These are phyloP conservation scores for Tetrahymena malaccensis DNA, from an alignment of 73 alveolate genomes.

Conservation along the genomic window DNA sequence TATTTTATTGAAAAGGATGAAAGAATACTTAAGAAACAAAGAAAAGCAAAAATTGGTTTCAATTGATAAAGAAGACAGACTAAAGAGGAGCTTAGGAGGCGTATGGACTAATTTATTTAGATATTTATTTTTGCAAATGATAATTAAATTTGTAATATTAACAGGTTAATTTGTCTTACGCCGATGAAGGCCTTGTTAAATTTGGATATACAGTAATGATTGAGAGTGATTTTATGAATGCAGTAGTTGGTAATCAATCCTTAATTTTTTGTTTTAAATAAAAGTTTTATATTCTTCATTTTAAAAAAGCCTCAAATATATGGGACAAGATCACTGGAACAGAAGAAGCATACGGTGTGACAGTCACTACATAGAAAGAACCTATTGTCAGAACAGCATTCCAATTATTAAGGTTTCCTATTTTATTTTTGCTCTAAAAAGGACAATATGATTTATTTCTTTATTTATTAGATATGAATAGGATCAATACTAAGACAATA, in stretches of 20 bases:
- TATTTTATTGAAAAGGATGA: constrained; percentile 4
- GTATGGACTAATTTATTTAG: neutral
- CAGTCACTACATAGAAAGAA: constrained; percentile 4
- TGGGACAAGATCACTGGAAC: neutral
- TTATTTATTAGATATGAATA: constrained; percentile 8
- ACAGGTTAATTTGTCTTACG: neutral
- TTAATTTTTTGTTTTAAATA: neutral
- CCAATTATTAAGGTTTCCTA: neutral
- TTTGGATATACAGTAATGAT: neutral
- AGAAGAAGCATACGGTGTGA: constrained; percentile 29
- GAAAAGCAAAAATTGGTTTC: constrained; percentile 14
- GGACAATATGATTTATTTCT: neutral
- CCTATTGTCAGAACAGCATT: constrained; percentile 40
- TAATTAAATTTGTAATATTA: neutral
- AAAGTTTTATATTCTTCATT: neutral
- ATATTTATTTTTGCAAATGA: neutral
- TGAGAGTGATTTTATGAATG: neutral
- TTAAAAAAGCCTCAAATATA: neutral
- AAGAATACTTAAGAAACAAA: neutral
- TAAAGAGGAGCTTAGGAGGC: neutral
- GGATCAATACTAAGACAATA: constrained; percentile 14
- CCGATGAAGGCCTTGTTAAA: neutral
- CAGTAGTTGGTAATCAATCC: neutral
- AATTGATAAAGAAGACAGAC: constrained; percentile 20
- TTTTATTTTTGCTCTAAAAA: neutral